These are phyloP conservation scores for Sugiyamaella americana DNA, from an alignment of 805 yeast genomes.

Conservation along the genomic window DNA sequence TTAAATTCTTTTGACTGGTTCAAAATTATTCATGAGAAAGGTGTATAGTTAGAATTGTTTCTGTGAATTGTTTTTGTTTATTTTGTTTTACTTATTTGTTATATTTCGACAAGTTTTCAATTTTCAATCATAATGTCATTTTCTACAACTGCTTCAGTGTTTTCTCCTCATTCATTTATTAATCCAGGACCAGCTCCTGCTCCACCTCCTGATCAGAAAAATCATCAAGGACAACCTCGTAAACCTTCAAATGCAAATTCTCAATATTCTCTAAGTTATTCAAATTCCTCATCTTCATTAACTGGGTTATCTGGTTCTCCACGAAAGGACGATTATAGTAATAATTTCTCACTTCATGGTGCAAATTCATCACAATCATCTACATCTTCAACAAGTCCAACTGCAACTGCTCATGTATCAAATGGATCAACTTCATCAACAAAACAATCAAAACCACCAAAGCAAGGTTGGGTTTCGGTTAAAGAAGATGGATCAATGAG, in stretches of 20 bases:
- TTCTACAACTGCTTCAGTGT: constrained; percentile 41
- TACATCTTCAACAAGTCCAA: neutral
- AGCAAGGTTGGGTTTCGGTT: constrained; percentile 83
- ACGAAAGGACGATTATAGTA: neutral
- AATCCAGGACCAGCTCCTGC: constrained; percentile 53
- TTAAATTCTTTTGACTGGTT: neutral
- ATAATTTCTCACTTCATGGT: neutral
- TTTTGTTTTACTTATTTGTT: neutral
- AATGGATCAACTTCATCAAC: constrained; percentile 1
- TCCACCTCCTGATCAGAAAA: constrained; percentile 35
- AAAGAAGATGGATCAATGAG: constrained; percentile 83
- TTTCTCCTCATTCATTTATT: constrained; percentile 43
- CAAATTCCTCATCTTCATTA: constrained; percentile 18
- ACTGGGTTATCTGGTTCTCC: neutral
- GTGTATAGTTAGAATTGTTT: no score
- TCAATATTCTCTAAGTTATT: constrained; percentile 6
- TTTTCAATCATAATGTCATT: constrained; percentile 37
- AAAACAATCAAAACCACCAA: constrained; percentile 12
- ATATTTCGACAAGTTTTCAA: no score
- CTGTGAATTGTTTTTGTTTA: neutral
- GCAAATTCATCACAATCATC: neutral
- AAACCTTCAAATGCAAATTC: constrained; percentile 3
- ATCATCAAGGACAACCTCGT: neutral
- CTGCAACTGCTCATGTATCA: neutral
- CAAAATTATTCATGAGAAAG: no score